Percentiles rank a stretch among this genome's conserved stretches.
phyloP scores from a whole-genome alignment of 805 yeast species.

The Teunomyces barrocoloradensis region DNA sequence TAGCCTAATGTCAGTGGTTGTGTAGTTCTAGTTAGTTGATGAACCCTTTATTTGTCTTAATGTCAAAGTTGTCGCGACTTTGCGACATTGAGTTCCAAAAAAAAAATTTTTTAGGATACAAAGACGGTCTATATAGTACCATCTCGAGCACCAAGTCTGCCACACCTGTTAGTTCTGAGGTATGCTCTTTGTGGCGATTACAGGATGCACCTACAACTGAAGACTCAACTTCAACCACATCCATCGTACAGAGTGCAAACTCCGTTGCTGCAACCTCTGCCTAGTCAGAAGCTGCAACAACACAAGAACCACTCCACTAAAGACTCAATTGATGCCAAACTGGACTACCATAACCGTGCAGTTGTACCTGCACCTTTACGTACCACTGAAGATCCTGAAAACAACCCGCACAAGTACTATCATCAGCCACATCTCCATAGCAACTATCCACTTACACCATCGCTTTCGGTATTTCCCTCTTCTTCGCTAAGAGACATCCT shows the following conservation, averaged over 20 bases:
- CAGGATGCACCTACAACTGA: conserved; percentile 4
- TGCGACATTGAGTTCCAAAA: conserved; percentile 1
- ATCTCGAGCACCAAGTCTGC: not conserved
- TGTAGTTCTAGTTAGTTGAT: not conserved
- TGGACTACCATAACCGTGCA: not conserved
- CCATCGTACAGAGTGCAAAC: not conserved
- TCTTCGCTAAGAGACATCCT: conserved; percentile 13
- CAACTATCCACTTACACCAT: conserved; percentile 6
- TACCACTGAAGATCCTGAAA: not conserved
- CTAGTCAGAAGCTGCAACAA: not conserved
- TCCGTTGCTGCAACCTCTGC: not conserved
- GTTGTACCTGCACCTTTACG: not conserved
- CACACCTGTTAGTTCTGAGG: not conserved
- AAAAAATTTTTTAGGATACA: not conserved
- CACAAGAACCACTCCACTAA: not conserved
- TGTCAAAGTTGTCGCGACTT: not conserved
- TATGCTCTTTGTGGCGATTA: conserved; percentile 3
- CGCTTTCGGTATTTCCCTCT: conserved; percentile 8
- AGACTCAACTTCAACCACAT: conserved; percentile 3
- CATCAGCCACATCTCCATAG: conserved; percentile 9
- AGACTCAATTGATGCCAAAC: conserved; percentile 1
- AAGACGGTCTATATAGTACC: not conserved
- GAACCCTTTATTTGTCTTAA: not conserved
- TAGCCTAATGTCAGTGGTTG: not conserved
- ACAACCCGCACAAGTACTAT: conserved; percentile 7